Base-by-base conservation (phyloP, 2,329 filamentous ascomycete species). In the Cryphonectria radicalis region DNA sequence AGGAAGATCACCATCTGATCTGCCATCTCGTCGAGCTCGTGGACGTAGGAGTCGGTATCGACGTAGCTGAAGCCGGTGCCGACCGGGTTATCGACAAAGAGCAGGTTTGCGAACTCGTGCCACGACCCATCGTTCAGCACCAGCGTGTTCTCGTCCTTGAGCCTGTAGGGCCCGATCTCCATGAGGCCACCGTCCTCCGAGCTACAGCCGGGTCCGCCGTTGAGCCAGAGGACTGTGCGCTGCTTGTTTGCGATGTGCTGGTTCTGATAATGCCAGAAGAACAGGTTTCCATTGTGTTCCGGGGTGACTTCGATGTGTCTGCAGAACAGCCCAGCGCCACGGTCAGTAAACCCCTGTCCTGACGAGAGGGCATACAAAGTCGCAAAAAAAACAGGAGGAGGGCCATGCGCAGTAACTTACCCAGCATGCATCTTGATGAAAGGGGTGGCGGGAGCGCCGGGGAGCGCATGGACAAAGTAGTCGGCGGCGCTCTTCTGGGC, bases 261-360 rank as follows among this genome's bases (percentile, higher is more conserved):
- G 80, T 98, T 98, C 80, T 97, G 90, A 80, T 93, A 98, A 78
- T 98, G 93, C 96, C 96, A 99, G 86, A 99, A 99, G 86, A 98
- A 99, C 25, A 99, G 84, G 81, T 98, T 97, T 76, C 94, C 95
- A 79, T 98, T 94, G 80, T 92, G 89, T 75, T 94, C 91, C 28
- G 92, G 89, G 46, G 91, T 92, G 77, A 99, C 88, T 82, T 98
- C 95, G 80, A 99, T 92, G 84, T 99, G 96, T 69, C 94, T 97
- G 79, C 70, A 25, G 50, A 25, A 25, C 42, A 14, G 25, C 14
- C 57, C 32, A 43, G 28, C 37, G 37, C 13, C 3, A 28, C 3
- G 25, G 67, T 70, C 32, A 69, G 67, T 42, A 40, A 40, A 28
- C 43, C 13, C 43, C 37, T 53, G 28, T 19, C n/a, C 25, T 66